A percentile compares a stretch with the other conserved stretches of the same genome.
These are phyloP conservation scores for Skeletonema grethae DNA, from an alignment of 108 stramenopile genomes.

Conservation along the genomic window DNA sequence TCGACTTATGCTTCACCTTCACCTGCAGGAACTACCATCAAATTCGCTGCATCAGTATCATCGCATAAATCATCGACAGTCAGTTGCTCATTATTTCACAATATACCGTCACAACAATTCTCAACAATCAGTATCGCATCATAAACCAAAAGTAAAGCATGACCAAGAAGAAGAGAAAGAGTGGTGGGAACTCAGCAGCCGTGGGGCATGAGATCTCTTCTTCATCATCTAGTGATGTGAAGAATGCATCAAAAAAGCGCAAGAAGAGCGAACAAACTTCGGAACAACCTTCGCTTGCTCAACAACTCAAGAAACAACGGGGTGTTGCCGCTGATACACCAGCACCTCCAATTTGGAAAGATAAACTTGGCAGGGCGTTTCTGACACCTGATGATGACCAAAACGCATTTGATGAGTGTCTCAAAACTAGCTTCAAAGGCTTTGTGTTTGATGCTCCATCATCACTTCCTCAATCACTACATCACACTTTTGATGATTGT, in stretches of 20 bases:
- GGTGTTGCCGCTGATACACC: constrained; percentile 19
- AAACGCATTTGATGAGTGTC: constrained; percentile 39
- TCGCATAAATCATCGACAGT: no score
- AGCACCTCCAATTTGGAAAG: constrained; percentile 16
- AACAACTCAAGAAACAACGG: constrained; percentile 21
- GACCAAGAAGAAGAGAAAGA: not conserved
- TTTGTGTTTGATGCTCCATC: constrained; percentile 49
- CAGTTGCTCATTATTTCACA: no score
- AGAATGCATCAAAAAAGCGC: not conserved
- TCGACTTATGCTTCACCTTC: no score
- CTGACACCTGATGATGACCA: constrained; percentile 47
- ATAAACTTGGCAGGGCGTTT: constrained; percentile 17
- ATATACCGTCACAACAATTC: no score
- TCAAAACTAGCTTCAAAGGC: constrained; percentile 55
- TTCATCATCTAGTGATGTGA: not conserved
- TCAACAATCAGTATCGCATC: no score
- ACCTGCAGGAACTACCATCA: no score
- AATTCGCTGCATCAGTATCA: no score
- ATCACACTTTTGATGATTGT: constrained; percentile 36
- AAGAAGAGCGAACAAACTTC: constrained; percentile 3
- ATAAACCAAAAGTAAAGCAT: not conserved
- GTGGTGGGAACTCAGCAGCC: not conserved
- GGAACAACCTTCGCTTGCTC: constrained; percentile 8
- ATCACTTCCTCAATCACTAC: constrained; percentile 29
- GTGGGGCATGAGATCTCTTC: no score